Evolutionary conservation across 2,329 filamentous ascomycete species (phyloP), one percentile per base, ranked within the genome.

Genomic region (Pseudocercospora fuligena): DNA sequence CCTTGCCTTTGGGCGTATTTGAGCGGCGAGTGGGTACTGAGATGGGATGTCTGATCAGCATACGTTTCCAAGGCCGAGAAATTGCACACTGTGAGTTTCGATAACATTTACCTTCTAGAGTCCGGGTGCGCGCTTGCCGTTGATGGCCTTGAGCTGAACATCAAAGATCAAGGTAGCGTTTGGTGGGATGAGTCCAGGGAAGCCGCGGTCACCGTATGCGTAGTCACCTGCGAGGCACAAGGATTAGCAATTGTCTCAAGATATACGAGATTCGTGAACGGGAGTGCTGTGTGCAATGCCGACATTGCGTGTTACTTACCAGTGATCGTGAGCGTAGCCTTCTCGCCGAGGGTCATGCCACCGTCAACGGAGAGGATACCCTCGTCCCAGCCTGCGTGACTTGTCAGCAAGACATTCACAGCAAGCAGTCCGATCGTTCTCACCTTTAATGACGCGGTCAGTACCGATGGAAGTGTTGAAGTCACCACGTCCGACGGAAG

Each of bases 311-410:
- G 3, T 43, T 5, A 19, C 40, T 19, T 43, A 43, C 87, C 85
- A 70, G 89, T 87, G 78, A 98, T 97, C 73, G 89, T 90, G 71
- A 99, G 85, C 60, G 88, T 92, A 62, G 93, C 90, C 84, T 92
- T 94, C 87, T 98, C 94, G 78, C 94, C 94, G 66, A 97, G 84
- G 78, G 90, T 90, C 94, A 99, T 97, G 77, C 88, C 84, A 51
- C 73, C 73, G 49, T 77, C 74, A 27, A 74, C 76, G 64, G 73
- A 78, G 60, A 83, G 72, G 61, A 98, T 93, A 72, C 91, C 94
- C 82, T 97, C 81, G 71, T 85, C 83, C 83, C 83, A 84, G 67
- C 83, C 82, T 84, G 69, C 63, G 33, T 43, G 29, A 46, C n/a
- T n/a, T 40, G 59, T 68, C 60, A 65, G 63, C 23, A 56, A 19